Conservation (phyloP, 2,329 filamentous ascomycete genomes). For the Aureobasidium melanogenum region DNA sequence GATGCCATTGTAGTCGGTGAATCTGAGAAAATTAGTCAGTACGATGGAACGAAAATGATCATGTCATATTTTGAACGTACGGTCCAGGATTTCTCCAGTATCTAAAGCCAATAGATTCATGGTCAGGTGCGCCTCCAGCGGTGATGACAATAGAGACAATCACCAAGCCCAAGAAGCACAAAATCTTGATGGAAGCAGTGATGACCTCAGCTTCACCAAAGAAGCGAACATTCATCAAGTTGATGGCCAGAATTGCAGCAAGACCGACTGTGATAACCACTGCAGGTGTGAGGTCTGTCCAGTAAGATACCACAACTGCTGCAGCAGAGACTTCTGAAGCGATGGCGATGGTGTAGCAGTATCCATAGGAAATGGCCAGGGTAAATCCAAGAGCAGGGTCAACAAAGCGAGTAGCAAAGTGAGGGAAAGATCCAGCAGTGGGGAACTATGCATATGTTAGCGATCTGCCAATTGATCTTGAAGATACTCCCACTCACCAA, state of each 20-base stretch:
- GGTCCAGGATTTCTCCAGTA: slow-evolving; percentile 16
- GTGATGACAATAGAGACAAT: slow-evolving; percentile 30
- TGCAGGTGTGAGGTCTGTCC: slow-evolving; percentile 17
- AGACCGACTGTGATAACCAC: slow-evolving; percentile 19
- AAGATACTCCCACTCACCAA: slow-evolving; percentile 18
- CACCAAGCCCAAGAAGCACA: slow-evolving; percentile 30
- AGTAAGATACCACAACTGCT: slow-evolving; percentile 18
- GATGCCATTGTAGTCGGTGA: slow-evolving; percentile 21
- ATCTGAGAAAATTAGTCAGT: neutral
- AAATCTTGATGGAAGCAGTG: slow-evolving; percentile 26
- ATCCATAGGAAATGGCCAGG: slow-evolving; percentile 26
- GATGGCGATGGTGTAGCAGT: slow-evolving; percentile 20
- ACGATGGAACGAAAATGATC: neutral
- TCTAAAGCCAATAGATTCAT: slow-evolving; percentile 22
- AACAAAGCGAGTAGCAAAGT: slow-evolving; percentile 27
- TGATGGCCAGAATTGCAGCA: slow-evolving; percentile 17
- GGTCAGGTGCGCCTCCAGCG: slow-evolving; percentile 31
- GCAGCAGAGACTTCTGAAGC: slow-evolving; percentile 22
- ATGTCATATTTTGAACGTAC: neutral
- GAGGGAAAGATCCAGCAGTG: slow-evolving; percentile 28
- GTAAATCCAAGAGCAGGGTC: slow-evolving; percentile 38
- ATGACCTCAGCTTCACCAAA: slow-evolving; percentile 18
- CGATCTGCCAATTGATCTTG: neutral
- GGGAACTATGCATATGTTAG: slow-evolving; percentile 19
- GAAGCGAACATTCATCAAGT: slow-evolving; percentile 18